These are phyloP conservation scores for Hordeum marinum DNA, from an alignment of 176 grass and related monocot genomes.

Conservation along the genomic window DNA sequence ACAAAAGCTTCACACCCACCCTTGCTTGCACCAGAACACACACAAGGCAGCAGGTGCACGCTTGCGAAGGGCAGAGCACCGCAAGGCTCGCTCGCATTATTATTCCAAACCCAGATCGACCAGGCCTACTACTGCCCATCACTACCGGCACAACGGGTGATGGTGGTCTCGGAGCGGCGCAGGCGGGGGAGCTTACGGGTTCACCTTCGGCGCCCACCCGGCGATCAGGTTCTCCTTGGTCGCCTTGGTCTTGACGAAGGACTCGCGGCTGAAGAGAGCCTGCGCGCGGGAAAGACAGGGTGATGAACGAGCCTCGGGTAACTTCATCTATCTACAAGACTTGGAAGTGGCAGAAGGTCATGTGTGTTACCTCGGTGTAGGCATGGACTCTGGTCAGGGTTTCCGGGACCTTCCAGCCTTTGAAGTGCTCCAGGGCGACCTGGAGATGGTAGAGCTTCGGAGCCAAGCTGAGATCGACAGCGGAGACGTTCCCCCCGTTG, in stretches of 20 bases:
- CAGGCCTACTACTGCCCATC: not conserved
- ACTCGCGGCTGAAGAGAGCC: constrained; percentile 73
- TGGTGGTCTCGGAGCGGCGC: constrained; percentile 3
- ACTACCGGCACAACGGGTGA: not conserved
- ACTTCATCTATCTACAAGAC: too few relatives aligned
- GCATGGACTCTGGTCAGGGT: constrained; percentile 51
- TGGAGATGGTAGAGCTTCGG: constrained; percentile 86
- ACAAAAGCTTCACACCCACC: not conserved
- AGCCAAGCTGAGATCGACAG: constrained; percentile 59
- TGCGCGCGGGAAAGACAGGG: not conserved
- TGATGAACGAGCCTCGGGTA: too few relatives aligned
- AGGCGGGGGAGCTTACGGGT: constrained; percentile 12
- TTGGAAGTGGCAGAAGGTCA: too few relatives aligned
- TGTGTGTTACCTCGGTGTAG: constrained; percentile 50
- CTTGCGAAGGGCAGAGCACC: not conserved
- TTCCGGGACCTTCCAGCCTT: constrained; percentile 89
- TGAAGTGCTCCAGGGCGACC: constrained; percentile 69
- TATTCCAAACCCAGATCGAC: constrained; percentile 27
- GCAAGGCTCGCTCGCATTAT: constrained; percentile 18
- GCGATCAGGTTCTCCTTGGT: constrained; percentile 69
- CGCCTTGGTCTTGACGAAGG: constrained; percentile 80
- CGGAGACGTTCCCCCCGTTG: constrained; percentile 55
- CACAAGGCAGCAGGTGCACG: not conserved
- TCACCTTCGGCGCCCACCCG: constrained; percentile 69
- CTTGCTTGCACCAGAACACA: not conserved